Evolutionary conservation across 2,329 filamentous ascomycete genomes (phyloP), one percentile per base, ranked within the genome.

Genomic region (Talaromyces sp.): DNA sequence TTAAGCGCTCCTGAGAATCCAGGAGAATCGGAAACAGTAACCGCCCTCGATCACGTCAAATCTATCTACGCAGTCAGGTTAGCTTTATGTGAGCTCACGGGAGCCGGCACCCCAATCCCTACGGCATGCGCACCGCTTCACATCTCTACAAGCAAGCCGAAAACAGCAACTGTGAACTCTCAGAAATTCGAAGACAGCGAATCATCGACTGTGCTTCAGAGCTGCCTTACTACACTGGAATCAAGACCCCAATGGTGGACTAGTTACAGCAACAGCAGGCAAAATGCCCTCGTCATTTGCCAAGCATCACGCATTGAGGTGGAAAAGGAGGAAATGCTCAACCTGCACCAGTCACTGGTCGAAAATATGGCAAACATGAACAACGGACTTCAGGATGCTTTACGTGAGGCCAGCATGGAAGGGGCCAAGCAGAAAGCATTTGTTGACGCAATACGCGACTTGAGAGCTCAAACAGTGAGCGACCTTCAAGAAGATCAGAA

Each of bases 211-310:
- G 55, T 72, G 19, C 64, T 86, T 26, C 74, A 77, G 52, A 66
- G 73, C 10, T 89, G 86, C 65, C 72, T 86, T 4, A 76, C 74
- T 52, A 79, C 79, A 4, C 70, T 89, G 1, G 80, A 82, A 52
- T 78, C 79, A 19, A 77, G 80, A 26, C 78, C 81, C 1, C 84
- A 85, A 51, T 82, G 79, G 69, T 88, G 85, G 85, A 86, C 80
- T 1, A 87, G 84, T 26, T 89, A 85, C 73, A 84, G 83, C 65
- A 86, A 86, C 69, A 83, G 79, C 60, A 78, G 80, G 59, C 83
- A 86, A 59, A 85, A 86, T 64, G 85, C 85, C 2, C 75, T 84
- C 50, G 72, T 85, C 19, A 83, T 88, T 65, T 89, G 87, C 64
- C 81, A 86, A 63, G 84, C 85, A 29, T 81, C 83, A 48, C 80